Evolutionary conservation across 2,329 filamentous ascomycete species (phyloP), one percentile per base, ranked within the genome.

Genomic region (Penicillium sp.): DNA sequence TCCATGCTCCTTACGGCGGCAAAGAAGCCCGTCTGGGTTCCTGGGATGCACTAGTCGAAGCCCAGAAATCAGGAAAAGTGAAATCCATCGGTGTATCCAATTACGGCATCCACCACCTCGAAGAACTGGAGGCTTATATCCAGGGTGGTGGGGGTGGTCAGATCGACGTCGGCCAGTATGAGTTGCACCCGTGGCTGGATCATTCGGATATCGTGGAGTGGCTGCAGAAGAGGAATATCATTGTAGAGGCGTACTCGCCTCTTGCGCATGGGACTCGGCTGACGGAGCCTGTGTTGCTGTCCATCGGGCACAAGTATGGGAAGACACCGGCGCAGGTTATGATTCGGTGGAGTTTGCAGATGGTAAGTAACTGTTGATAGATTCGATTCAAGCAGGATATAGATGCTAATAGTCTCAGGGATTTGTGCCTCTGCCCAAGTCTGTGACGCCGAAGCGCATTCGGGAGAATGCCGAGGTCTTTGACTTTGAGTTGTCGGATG

Each of bases 151-250:
- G 84, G 0, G 74, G 75, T 0, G 76, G 86, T 40, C 66, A 72
- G 9, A 87, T 87, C 0, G 79, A 81, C 1, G 80, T 91, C 44
- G 91, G 91, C 61, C 87, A 93, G 70, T 84, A 90, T 59, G 85
- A 91, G 65, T 78, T 90, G 2, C 86, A 91, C 54, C 87, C 86
- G 0, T 93, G 91, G 77, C 88, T 90, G 65, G 88, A 85, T 2
- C 80, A 84, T 45, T 75, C 73, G 0, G 75, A 77, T 33, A 88
- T 93, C 54, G 77, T 81, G 0, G 74, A 77, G 12, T 82, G 80
- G 58, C 87, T 87, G 61, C 75, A 79, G 49, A 71, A 79, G 53
- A 73, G 90, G 55, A 71, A 74, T 33, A 89, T 93, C 50, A 70
- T 83, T 0, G 76, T 93, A 2, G 82, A 93, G 68, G 87, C 88